Evolutionary conservation across 2,329 filamentous ascomycete species (phyloP).

Genomic region (Podosphaera fusca): DNA sequence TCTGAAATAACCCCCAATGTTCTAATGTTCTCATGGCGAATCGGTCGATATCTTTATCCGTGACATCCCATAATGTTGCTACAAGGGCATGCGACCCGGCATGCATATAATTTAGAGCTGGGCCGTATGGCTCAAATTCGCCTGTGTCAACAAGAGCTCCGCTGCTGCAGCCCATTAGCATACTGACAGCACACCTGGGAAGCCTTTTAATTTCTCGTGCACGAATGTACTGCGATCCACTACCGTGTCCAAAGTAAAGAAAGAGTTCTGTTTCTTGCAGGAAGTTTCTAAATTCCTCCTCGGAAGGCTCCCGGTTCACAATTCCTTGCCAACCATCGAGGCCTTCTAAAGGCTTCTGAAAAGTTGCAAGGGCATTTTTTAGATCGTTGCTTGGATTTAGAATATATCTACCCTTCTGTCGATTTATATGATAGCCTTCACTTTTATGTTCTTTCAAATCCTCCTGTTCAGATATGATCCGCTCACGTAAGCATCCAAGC

Average conservation of each 20-base stretch:
- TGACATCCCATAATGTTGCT: conserved; percentile 93
- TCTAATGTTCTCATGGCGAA: conserved; percentile 63
- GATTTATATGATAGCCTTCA: conserved; percentile 31
- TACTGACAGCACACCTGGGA: conserved; percentile 53
- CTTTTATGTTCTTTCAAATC: conserved; percentile 4
- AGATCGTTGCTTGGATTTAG: conserved; percentile 79
- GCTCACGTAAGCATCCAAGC: conserved; percentile 54
- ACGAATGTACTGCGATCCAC: conserved; percentile 82
- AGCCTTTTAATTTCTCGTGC: conserved; percentile 61
- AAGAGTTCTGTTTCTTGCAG: conserved; percentile 48
- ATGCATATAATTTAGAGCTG: conserved; percentile 77
- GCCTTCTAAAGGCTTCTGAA: conserved; percentile 39
- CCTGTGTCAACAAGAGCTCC: conserved; percentile 60
- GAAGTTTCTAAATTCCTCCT: conserved; percentile 49
- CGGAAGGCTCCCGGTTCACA: conserved; percentile 44
- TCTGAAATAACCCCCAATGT: conserved; percentile 49
- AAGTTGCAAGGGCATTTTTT: conserved; percentile 51
- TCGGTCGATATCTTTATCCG: conserved; percentile 88
- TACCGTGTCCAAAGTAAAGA: conserved; percentile 91
- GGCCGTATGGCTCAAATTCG: conserved; percentile 76
- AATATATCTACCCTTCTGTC: conserved; percentile 45
- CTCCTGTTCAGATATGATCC: conserved; percentile 28
- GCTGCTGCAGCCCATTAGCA: conserved; percentile 88
- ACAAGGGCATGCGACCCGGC: conserved; percentile 71
- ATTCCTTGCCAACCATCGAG: conserved; percentile 51